A percentile compares a stretch with the other conserved stretches of the same genome.
Conservation (phyloP, 441 rosid species). For the Pelargonium myrrhifolium region DNA sequence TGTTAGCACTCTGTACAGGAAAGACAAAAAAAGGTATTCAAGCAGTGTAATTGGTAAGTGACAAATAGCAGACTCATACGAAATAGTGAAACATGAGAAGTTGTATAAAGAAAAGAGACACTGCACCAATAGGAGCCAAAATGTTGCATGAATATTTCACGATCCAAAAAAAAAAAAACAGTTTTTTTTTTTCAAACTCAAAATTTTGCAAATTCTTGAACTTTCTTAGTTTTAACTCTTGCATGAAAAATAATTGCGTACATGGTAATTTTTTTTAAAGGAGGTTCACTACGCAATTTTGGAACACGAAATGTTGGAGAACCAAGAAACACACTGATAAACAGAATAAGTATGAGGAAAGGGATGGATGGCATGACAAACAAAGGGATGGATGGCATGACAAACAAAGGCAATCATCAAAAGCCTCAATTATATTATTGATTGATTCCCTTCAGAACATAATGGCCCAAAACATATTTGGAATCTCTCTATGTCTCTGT, state of each 20-base stretch:
- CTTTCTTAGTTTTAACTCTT: neutral
- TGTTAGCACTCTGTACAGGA: neutral
- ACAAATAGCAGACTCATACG: neutral
- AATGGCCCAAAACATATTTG: too few relatives aligned
- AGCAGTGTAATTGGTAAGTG: constrained; percentile 1
- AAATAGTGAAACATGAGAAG: neutral
- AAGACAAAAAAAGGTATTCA: neutral
- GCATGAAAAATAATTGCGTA: too few relatives aligned
- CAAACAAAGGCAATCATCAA: too few relatives aligned
- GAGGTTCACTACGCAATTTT: too few relatives aligned
- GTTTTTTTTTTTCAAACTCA: neutral
- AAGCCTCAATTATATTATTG: too few relatives aligned
- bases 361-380: neutral
- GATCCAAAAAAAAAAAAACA: neutral
- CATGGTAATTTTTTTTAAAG: too few relatives aligned
- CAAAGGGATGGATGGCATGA: too few relatives aligned
- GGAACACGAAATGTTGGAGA: neutral
- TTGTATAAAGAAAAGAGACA: neutral
- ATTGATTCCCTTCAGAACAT: too few relatives aligned
- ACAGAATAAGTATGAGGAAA: neutral
- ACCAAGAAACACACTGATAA: neutral
- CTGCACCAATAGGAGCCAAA: neutral
- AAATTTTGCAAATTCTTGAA: neutral
- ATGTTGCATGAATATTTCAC: neutral
- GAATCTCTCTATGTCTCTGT: too few relatives aligned